Evolutionary conservation across 495 filamentous ascomycete genomes (phyloP).

Genomic region (Neurospora sp.): DNA sequence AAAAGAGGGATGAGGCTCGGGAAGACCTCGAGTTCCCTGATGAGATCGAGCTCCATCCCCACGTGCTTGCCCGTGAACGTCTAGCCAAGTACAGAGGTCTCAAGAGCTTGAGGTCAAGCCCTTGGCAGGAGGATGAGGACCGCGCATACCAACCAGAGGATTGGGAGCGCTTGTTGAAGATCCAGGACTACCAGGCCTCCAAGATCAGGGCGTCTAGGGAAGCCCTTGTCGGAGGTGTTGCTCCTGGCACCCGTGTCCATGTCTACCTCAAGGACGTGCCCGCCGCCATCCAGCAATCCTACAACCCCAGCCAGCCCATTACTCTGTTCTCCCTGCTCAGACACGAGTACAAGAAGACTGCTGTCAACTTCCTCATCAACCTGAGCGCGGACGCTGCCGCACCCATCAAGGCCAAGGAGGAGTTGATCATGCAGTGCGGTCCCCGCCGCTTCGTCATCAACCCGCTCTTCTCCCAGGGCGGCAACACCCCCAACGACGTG

Average conservation of each 20-base stretch:
- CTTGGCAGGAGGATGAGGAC: conserved; percentile 85
- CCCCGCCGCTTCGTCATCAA: conserved; percentile 78
- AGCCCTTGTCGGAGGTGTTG: conserved; percentile 74
- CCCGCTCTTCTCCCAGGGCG: conserved; percentile 75
- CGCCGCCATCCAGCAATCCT: conserved; percentile 40
- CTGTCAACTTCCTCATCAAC: conserved; percentile 76
- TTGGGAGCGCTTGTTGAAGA: conserved; percentile 73
- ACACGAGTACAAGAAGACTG: conserved; percentile 89
- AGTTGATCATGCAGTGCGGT: conserved; percentile 81
- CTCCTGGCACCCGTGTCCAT: conserved; percentile 69
- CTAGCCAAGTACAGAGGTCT: conserved; percentile 78
- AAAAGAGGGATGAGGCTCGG: conserved; percentile 64
- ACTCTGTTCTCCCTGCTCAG: conserved; percentile 75
- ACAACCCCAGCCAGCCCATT: conserved; percentile 48
- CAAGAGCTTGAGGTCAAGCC: conserved; percentile 76
- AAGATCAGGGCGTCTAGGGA: conserved; percentile 67
- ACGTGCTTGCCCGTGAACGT: conserved; percentile 76
- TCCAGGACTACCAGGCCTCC: conserved; percentile 73
- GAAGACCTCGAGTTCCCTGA: conserved; percentile 95
- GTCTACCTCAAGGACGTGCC: conserved; percentile 71
- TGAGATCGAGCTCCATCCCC: conserved; percentile 87
- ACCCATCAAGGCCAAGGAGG: conserved; percentile 80
- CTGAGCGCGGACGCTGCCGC: conserved; percentile 58
- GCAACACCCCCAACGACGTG: conserved; percentile 85
- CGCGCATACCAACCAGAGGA: conserved; percentile 76